Evolutionary conservation across 108 stramenopile genomes (phyloP), one percentile per base, ranked within the genome.

Genomic region (Cylindrotheca closterium): DNA sequence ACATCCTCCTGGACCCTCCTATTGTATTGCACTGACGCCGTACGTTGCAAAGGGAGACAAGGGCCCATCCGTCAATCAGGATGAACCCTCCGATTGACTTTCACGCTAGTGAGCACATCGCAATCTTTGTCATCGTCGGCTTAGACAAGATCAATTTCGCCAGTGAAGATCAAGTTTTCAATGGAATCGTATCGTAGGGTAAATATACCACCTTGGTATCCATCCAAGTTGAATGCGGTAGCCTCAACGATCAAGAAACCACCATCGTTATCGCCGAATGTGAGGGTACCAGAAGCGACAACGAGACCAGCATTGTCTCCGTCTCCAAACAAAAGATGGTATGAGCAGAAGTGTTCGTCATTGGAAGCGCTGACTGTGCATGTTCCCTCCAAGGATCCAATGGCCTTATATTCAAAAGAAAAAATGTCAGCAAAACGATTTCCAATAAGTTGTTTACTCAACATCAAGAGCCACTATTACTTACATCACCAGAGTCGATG

Each of bases 211-310:
- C 63, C 32, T 3, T 26, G 12, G 51, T 53, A 64, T 2, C 30
- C 33, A 24, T n/a, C 17, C 4, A 50, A 53, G 22, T 24, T 51
- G 30, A 53, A 47, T 30, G 48, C 63, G 0, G 63, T 28, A 17
- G 63, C 63, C 25, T 64, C 63, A 1, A 64, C 52, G 3, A 64
- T 52, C 32, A 64, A 53, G 19, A 30, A 53, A 22, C 63, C 63
- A 4, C 51, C 51, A 1, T 25, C 52, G 2, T 31, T 30, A 4
- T 17, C 32, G 1, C 5, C 49, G 24, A 50, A 64, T 53, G 48
- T 31, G 1, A 64, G 18, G 21, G 46, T 21, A 17, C 63, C 63
- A 22, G 63, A 52, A 1, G 63, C 29, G 15, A 64, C 50, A 8
- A 54, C 18, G 15, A 48, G 50, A 19, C 63, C 63, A 54, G 50